Conservation (phyloP, 176 grass and related monocot genomes). For the Zoysia pacifica region DNA sequence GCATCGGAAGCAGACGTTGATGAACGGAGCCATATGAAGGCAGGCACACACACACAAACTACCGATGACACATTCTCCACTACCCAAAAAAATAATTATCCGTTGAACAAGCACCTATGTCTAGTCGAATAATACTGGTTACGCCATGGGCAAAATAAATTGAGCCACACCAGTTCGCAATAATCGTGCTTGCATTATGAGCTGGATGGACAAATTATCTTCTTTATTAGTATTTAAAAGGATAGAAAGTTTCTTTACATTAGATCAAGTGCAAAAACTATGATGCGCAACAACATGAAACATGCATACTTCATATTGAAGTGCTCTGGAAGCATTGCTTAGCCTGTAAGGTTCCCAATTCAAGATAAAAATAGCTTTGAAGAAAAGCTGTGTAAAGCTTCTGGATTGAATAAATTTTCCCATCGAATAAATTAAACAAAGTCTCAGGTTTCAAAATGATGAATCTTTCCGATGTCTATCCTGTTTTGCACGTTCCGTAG, state of each 20-base stretch:
- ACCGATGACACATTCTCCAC: no score
- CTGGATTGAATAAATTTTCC: neutral
- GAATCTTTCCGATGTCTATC: constrained; percentile 1
- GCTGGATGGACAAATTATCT: neutral
- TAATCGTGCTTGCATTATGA: neutral
- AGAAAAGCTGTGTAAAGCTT: neutral
- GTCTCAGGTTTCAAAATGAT: constrained; percentile 1
- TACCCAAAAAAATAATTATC: no score
- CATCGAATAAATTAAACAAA: neutral
- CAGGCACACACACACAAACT: constrained; percentile 19
- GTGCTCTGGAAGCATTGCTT: constrained; percentile 22
- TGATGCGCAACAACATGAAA: neutral
- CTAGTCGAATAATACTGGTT: no score
- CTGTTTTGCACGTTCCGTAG: neutral
- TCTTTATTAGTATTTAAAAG: neutral
- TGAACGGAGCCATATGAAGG: constrained; percentile 88
- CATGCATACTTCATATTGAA: neutral
- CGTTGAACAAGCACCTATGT: no score
- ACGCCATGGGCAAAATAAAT: no score
- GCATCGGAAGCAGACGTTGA: constrained; percentile 79
- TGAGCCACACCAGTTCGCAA: no score
- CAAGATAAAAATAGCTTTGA: neutral
- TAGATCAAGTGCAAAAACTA: no score
- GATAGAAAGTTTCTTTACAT: neutral
- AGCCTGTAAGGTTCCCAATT: constrained; percentile 15